These are phyloP conservation scores for Amanita molliuscula DNA, from an alignment of 768 basidiomycete genomes.

Conservation along the genomic window DNA sequence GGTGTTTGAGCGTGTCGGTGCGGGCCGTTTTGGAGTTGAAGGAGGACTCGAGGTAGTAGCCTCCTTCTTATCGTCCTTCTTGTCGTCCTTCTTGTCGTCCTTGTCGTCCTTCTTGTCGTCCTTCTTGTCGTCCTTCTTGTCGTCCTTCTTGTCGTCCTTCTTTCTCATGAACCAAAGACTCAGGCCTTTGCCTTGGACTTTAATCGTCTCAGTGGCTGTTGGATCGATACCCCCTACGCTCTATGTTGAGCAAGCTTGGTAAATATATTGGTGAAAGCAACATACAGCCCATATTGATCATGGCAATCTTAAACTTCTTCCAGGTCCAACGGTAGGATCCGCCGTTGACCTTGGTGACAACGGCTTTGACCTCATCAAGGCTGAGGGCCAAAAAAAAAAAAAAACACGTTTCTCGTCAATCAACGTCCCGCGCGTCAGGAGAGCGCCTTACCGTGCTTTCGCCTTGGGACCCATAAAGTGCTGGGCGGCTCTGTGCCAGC, in stretches of 20 bases:
- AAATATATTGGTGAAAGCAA: neutral
- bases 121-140: too few relatives aligned
- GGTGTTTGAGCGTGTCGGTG: constrained; percentile 17
- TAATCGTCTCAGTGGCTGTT: constrained; percentile 48
- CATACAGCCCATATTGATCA: constrained; percentile 78
- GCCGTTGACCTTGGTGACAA: constrained; percentile 65
- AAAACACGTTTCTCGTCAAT: neutral
- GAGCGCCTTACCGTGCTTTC: constrained; percentile 33
- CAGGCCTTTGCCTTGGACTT: constrained; percentile 40
- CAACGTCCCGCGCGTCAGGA: neutral
- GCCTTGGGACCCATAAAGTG: constrained; percentile 67
- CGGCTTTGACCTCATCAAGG: constrained; percentile 59
- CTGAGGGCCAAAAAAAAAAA: constrained; percentile 17
- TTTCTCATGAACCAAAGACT: constrained; percentile 46
- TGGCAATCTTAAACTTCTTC: constrained; percentile 73
- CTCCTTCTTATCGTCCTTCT: neutral
- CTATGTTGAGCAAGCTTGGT: neutral
- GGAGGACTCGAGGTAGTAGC: constrained; percentile 1
- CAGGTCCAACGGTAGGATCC: constrained; percentile 76
- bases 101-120: constrained; percentile 12
- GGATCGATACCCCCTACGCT: constrained; percentile 51
- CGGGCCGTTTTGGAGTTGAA: constrained; percentile 8
- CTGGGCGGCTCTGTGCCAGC: constrained; percentile 76
- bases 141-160: constrained; percentile 27
- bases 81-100: constrained; percentile 21